A percentile compares a stretch with the other conserved stretches of the same genome.
These are phyloP conservation scores for Colletotrichum agaves DNA, from an alignment of 2,329 filamentous ascomycete genomes.

Conservation along the genomic window DNA sequence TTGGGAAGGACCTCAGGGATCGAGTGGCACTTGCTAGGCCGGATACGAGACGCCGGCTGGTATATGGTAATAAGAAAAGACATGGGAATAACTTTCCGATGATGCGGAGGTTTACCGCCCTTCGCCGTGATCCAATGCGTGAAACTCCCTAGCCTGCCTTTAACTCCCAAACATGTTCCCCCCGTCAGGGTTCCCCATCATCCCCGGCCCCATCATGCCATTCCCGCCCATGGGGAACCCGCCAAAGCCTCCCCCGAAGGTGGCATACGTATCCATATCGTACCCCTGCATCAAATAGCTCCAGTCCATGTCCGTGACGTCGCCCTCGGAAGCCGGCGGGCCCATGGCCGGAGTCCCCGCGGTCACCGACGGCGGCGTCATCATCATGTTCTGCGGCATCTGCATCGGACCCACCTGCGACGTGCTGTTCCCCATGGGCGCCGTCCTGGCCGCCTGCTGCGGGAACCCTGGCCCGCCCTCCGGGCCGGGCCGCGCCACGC, in stretches of 20 bases:
- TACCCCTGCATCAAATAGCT: conserved; percentile 58
- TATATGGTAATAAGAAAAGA: not conserved
- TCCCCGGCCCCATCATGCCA: conserved; percentile 37
- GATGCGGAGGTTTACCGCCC: not conserved
- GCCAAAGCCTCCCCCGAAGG: conserved; percentile 42
- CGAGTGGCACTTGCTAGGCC: conserved; percentile 39
- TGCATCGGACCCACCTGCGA: conserved; percentile 39
- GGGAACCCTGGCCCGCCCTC: conserved; percentile 9
- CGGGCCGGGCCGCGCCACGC: conserved; percentile 12
- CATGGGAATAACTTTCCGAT: not conserved
- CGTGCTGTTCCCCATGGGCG: conserved; percentile 39
- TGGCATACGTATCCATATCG: conserved; percentile 46
- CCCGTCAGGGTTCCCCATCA: conserved; percentile 39
- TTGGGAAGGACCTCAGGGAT: conserved; percentile 49
- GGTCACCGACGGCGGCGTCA: conserved; percentile 45
- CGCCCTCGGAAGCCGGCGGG: conserved; percentile 43
- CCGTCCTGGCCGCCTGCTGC: conserved; percentile 43
- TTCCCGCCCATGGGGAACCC: conserved; percentile 36
- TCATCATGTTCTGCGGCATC: conserved; percentile 45
- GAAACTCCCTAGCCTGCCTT: not conserved
- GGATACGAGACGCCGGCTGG: not conserved
- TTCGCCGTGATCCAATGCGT: not conserved
- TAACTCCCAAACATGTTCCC: conserved; percentile 35
- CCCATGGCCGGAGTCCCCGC: conserved; percentile 37
- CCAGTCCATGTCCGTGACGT: conserved; percentile 59